These are phyloP conservation scores for Ceriops decandra DNA, from an alignment of 345 rosid species.

Conservation along the genomic window DNA sequence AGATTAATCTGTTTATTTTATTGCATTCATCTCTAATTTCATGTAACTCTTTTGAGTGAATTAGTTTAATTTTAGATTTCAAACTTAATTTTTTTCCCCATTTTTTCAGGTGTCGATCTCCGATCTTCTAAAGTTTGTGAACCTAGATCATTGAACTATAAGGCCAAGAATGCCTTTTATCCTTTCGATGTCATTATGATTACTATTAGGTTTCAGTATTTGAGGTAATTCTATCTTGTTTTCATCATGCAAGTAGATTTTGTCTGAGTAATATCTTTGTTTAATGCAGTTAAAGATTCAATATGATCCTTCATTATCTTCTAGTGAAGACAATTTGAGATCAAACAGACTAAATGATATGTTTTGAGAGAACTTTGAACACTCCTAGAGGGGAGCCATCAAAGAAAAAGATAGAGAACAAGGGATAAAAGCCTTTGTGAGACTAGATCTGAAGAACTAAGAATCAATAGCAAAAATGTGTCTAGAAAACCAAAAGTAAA, in stretches of 20 bases:
- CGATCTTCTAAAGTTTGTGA: constrained; percentile 87
- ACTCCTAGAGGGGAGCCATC: no score
- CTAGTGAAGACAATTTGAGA: no score
- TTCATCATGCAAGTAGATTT: neutral
- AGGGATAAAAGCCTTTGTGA: no score
- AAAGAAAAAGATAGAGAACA: no score
- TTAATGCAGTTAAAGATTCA: no score
- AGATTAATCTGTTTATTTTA: neutral
- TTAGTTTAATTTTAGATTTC: neutral
- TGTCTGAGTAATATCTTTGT: neutral
- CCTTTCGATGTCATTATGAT: constrained; percentile 85
- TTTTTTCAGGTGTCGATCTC: constrained; percentile 75
- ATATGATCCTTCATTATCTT: no score
- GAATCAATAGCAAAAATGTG: no score
- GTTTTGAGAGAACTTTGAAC: no score
- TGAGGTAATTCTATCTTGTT: constrained; percentile 42
- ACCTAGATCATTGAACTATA: constrained; percentile 61
- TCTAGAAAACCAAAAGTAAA: no score
- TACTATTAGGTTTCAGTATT: constrained; percentile 96
- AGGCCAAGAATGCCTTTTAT: constrained; percentile 64
- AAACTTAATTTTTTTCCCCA: neutral
- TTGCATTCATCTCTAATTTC: neutral
- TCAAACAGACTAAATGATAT: no score
- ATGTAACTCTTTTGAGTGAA: neutral
- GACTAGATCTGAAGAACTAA: no score